Base-by-base conservation (phyloP, 257 asterid species). In the Gentiana dahurica region DNA sequence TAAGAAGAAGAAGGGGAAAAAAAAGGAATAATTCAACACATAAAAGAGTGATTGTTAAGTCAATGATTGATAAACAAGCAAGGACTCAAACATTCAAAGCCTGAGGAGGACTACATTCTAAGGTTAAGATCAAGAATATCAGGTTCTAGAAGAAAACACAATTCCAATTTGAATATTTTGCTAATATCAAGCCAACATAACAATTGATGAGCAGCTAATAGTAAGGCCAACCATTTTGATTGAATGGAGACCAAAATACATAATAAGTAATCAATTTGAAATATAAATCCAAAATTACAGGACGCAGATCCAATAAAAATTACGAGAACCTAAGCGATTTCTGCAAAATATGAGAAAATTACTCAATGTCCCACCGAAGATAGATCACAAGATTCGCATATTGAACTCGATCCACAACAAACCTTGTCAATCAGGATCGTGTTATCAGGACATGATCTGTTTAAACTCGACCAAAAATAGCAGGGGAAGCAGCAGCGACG, bases 401-500 rank as follows among this genome's bases (percentile, higher is more conserved):
- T 53, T 5, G 39, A 55, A 49, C 46, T 51, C 38, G 35, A 63
- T 49, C 62, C 51, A 57, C 36, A 43, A 63, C 67, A 60, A 65
- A 59, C 69, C 72, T 65, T 67, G n/a, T 12, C 5, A 36, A 64
- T 55, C 57, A 44, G 51, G 53, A 46, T 24, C 49, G 59, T 13
- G 51, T 15, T 38, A 12, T 34, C 62, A 44, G 48, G 64, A 45
- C 6, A 53, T 2, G 54, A 68, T 61, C 64, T 12, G 48, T 51
- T 65, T 75, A 76, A 24, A 85, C 95, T 54, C 94, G 83, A 33
- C 81, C 39, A 34, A 84, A 80, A 39, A 80, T 85, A 46, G 71
- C 80, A 4, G 92, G 89, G 5, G 83, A 89, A 58, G 93, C 94
- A 44, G 89, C 81, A 0, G 86, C 83, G 2, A 86, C 81, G 0